Percentiles rank a stretch among this genome's conserved stretches.
Conservation (phyloP, 371 early-diverging fungal genomes). For the Rhizomucor pusillus region DNA sequence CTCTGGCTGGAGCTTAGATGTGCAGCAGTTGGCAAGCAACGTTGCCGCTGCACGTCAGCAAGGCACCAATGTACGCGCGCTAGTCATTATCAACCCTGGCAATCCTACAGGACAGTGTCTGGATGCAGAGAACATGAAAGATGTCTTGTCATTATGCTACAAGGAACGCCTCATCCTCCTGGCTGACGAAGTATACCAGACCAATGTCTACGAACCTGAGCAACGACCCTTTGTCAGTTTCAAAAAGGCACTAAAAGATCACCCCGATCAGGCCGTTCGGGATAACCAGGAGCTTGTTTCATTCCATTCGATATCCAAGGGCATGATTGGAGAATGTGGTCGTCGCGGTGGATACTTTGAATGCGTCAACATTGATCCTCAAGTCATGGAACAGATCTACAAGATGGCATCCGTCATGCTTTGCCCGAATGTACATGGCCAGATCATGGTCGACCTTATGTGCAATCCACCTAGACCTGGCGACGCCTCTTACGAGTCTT, state of each 20-base stretch:
- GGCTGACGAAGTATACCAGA: conserved; percentile 98
- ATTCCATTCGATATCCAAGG: conserved; percentile 96
- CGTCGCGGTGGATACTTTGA: conserved; percentile 98
- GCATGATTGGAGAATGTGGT: conserved; percentile 98
- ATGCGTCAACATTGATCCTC: conserved; percentile 75
- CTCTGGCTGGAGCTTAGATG: conserved; percentile 79
- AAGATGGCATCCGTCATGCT: conserved; percentile 91
- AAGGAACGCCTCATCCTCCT: conserved; percentile 79
- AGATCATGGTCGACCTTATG: conserved; percentile 91
- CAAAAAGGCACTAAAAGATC: conserved; percentile 78
- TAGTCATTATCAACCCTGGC: conserved; percentile 97
- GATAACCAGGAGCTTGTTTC: conserved; percentile 83
- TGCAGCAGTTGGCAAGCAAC: conserved; percentile 58
- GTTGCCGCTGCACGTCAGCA: conserved; percentile 65
- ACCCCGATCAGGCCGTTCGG: conserved; percentile 57
- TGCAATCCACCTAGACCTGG: conserved; percentile 86
- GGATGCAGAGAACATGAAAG: conserved; percentile 75
- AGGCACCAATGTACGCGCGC: conserved; percentile 86
- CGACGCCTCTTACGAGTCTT: conserved; percentile 76
- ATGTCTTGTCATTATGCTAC: conserved; percentile 87
- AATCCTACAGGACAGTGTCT: conserved; percentile 97
- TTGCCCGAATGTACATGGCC: conserved; percentile 88
- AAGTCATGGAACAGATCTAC: conserved; percentile 81
- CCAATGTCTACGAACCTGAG: conserved; percentile 84
- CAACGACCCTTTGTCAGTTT: conserved; percentile 91